Percentiles rank a stretch among this genome's conserved stretches.
phyloP scores from a whole-genome alignment of 2,329 filamentous ascomycete species.

The Botrytis paeoniae region DNA sequence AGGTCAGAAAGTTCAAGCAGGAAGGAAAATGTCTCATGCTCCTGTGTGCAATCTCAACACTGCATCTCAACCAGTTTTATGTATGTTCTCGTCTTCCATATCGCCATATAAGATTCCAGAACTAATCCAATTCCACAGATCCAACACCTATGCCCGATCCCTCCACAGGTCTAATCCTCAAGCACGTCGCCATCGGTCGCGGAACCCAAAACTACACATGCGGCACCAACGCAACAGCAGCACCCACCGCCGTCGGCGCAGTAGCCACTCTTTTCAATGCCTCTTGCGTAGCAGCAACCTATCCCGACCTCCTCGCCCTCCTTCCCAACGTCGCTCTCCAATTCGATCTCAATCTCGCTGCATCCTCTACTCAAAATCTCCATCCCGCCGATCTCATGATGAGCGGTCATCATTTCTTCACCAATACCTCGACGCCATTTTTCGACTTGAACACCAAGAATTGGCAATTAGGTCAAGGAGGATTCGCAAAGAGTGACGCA shows the following conservation, averaged over 20 bases:
- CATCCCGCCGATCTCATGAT: conserved; percentile 61
- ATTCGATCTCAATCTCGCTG: conserved; percentile 52
- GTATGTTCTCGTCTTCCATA: conserved; percentile 39
- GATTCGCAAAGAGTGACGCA: conserved; percentile 60
- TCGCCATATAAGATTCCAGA: neutral
- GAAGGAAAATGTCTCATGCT: conserved; percentile 42
- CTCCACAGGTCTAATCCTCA: conserved; percentile 58
- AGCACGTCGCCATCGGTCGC: conserved; percentile 80
- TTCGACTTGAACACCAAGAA: conserved; percentile 69
- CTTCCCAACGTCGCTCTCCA: conserved; percentile 67
- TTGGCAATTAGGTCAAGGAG: conserved; percentile 56
- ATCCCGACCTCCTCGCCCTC: conserved; percentile 61
- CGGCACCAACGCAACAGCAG: conserved; percentile 56
- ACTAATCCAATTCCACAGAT: conserved; percentile 41
- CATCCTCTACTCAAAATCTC: conserved; percentile 18
- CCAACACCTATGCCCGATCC: conserved; percentile 60
- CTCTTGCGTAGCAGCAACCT: conserved; percentile 70
- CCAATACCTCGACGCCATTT: conserved; percentile 64
- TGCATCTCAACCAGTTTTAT: conserved; percentile 50
- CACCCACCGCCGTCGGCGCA: conserved; percentile 68
- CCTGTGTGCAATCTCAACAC: conserved; percentile 54
- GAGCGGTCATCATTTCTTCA: conserved; percentile 81
- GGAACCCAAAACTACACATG: conserved; percentile 96
- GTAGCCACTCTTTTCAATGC: conserved; percentile 84
- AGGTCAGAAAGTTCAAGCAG: conserved; percentile 52